Evolutionary conservation across 345 rosid genomes (phyloP), one percentile per base, ranked within the genome.

Genomic region (Alliaria petiolata): DNA sequence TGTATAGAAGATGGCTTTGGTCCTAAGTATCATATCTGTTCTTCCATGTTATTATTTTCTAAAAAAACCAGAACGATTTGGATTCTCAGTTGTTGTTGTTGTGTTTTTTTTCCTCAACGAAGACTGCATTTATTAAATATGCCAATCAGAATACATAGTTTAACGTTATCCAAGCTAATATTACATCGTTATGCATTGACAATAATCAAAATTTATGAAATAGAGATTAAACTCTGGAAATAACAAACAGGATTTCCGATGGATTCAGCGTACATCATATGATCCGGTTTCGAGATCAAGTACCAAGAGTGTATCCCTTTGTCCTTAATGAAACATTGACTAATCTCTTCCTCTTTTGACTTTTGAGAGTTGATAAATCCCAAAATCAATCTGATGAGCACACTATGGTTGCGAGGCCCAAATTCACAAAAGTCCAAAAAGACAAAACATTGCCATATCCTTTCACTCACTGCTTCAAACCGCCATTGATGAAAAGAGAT

Each of bases 1-100:
- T 76, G 79, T 76, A 76, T 70, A 76, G 76, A 70, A 76, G 71
- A 70, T 56, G 66, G 62, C 55, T 62, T 63, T 64, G 60, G 55
- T 43, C 52, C 26, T 33, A 64, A 69, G 54, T 76, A 70, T 62
- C 28, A 63, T 63, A 76, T 76, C 26, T 69, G 75, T 55, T 69
- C 25, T 68, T 69, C 51, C 62, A 54, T 62, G 52, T 62, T 69
- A 62, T 62, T 70, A 33, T 30, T 40, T 58, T 28, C 20, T 20
- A n/a, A 65, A 39, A 22, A 43, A 50, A 66, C 36, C 33, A 67
- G 30, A 67, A 52, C 6, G 74, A 60, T 75, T 67, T 67, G 78
- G 63, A 51, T 74, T 74, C 72, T 74, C 67, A n/a, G 60, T 66
- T 74, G 72, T 55, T 44, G 62, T 38, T 58, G 22, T 56, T 34